Evolutionary conservation across 208 protist genomes (phyloP).

Genomic region (Crithidia acanthocephali): DNA sequence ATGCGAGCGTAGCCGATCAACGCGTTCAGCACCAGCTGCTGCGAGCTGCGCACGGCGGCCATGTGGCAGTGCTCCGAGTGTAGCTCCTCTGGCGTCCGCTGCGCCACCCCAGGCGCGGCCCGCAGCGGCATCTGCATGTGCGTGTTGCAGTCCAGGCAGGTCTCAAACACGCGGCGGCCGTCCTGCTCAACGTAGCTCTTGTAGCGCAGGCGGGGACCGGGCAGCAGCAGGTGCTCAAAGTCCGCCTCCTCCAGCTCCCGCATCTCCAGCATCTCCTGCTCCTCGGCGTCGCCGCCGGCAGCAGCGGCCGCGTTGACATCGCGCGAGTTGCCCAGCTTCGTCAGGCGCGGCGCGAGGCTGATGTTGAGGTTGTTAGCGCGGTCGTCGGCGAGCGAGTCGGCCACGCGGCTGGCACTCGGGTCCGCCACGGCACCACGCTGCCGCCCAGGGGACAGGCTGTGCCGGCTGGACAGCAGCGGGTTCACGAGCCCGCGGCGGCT

Average conservation of each 20-base stretch:
- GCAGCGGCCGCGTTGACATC: slow-evolving; percentile 8
- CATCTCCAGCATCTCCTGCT: slow-evolving; percentile 6
- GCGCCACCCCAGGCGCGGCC: slow-evolving; percentile 62
- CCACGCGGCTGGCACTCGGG: slow-evolving; percentile 16
- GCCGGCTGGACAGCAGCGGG: slow-evolving; percentile 37
- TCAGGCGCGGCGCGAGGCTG: slow-evolving; percentile 33
- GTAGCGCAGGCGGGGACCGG: slow-evolving; percentile 78
- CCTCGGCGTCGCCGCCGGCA: slow-evolving; percentile 10
- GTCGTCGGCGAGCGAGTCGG: slow-evolving; percentile 37
- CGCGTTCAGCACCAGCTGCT: slow-evolving; percentile 83
- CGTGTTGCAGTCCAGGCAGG: slow-evolving; percentile 86
- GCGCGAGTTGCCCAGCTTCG: slow-evolving; percentile 31
- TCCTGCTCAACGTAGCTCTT: slow-evolving; percentile 57
- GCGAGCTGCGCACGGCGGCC: slow-evolving; percentile 78
- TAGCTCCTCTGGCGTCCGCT: slow-evolving; percentile 76
- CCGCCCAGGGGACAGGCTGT: slow-evolving; percentile 36
- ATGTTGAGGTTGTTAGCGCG: slow-evolving; percentile 39
- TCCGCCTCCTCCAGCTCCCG: slow-evolving; percentile 27
- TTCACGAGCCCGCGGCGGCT: slow-evolving; percentile 40
- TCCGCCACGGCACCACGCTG: slow-evolving; percentile 16
- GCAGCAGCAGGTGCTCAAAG: slow-evolving; percentile 76
- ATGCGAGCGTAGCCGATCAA: slow-evolving; percentile 79
- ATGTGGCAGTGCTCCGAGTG: slow-evolving; percentile 92
- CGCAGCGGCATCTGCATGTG: slow-evolving; percentile 86
- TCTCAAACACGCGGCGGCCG: slow-evolving; percentile 73